Evolutionary conservation across 495 filamentous ascomycete species (phyloP).

Genomic region (Penicillium egyptiacum): DNA sequence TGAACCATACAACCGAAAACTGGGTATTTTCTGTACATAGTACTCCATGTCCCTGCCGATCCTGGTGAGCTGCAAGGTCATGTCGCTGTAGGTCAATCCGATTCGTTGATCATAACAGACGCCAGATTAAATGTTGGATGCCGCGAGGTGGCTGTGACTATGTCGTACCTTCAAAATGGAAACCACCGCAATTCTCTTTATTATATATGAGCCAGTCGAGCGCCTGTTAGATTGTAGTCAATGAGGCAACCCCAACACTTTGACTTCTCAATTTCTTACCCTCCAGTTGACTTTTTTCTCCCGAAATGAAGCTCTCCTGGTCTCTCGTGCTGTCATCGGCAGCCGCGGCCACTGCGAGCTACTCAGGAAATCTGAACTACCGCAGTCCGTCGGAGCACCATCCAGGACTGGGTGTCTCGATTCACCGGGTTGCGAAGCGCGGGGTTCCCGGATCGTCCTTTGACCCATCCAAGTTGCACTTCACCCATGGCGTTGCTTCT

Average conservation of each 20-base stretch:
- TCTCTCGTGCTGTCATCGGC: constrained; percentile 4
- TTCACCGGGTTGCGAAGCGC: constrained; percentile 2
- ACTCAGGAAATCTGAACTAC: constrained; percentile 56
- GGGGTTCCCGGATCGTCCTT: constrained; percentile 29
- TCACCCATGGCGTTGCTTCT: constrained; percentile 70
- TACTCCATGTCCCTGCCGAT: background rate
- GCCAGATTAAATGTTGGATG: constrained; percentile 6
- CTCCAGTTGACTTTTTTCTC: constrained; percentile 1
- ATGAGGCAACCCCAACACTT: background rate
- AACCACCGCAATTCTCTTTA: background rate
- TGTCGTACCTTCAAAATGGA: background rate
- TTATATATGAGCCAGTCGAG: constrained; percentile 5
- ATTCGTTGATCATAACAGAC: background rate
- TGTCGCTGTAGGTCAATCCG: background rate
- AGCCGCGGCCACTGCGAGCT: constrained; percentile 25
- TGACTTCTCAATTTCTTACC: constrained; percentile 1
- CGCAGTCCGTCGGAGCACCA: constrained; percentile 59
- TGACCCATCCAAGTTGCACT: constrained; percentile 51
- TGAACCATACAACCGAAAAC: background rate
- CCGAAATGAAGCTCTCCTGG: constrained; percentile 4
- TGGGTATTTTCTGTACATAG: background rate
- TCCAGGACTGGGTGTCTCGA: constrained; percentile 50
- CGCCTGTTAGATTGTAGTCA: background rate
- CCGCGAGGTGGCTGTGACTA: background rate
- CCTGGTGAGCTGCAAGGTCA: background rate